Conservation (phyloP, 1,284 basidiomycete genomes). For the Boletus calvinii region DNA sequence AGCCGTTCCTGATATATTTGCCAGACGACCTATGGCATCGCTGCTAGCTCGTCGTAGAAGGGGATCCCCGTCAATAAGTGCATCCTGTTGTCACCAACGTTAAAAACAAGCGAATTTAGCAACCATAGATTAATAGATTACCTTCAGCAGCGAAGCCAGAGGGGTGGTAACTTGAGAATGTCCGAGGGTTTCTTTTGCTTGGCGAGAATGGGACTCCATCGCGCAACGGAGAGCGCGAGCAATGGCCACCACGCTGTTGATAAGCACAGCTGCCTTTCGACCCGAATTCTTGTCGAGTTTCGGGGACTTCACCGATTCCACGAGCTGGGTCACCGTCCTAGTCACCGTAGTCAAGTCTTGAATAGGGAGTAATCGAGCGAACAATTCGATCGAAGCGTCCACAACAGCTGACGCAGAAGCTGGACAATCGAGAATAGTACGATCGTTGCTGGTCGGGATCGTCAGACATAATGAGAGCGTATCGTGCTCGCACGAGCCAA, state of each 20-base stretch:
- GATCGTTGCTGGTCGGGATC: slow-evolving; percentile 42
- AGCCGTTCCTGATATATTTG: slow-evolving; percentile 79
- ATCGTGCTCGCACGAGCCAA: slow-evolving; percentile 88
- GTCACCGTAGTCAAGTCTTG: slow-evolving; percentile 74
- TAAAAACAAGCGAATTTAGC: slow-evolving; percentile 1
- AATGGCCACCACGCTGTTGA: slow-evolving; percentile 83
- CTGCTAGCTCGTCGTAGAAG: slow-evolving; percentile 81
- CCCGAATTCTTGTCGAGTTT: slow-evolving; percentile 90
- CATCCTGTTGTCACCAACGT: slow-evolving; percentile 50
- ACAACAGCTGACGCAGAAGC: slow-evolving; percentile 84
- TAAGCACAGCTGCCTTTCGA: slow-evolving; percentile 81
- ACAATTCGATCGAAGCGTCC: slow-evolving; percentile 87
- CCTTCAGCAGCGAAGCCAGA: slow-evolving; percentile 79
- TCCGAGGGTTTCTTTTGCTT: slow-evolving; percentile 69
- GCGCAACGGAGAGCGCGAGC: slow-evolving; percentile 71
- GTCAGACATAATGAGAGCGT: slow-evolving; percentile 72
- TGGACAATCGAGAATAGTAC: slow-evolving; percentile 58
- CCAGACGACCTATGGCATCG: slow-evolving; percentile 87
- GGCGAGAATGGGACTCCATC: slow-evolving; percentile 50
- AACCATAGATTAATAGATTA: slow-evolving; percentile 41
- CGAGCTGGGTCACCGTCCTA: slow-evolving; percentile 67
- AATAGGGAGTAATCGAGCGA: slow-evolving; percentile 75
- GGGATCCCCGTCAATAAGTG: slow-evolving; percentile 79
- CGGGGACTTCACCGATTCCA: slow-evolving; percentile 69
- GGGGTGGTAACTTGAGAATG: slow-evolving; percentile 65